A percentile compares a stretch with the other conserved stretches of the same genome.
These are phyloP conservation scores for Candida glucosophila DNA, from an alignment of 1,139 yeast species.

Conservation along the genomic window DNA sequence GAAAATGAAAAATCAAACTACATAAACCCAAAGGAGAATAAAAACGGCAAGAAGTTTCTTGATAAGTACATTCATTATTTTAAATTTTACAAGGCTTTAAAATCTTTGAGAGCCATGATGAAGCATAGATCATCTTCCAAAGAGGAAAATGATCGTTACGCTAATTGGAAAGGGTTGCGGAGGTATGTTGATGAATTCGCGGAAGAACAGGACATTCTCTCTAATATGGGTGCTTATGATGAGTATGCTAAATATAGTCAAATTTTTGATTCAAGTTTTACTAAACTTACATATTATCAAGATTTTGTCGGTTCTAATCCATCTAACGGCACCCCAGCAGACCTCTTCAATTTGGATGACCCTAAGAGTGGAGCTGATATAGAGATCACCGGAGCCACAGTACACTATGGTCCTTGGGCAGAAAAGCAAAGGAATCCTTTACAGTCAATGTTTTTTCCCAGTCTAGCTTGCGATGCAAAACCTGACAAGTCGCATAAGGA, in stretches of 20 bases:
- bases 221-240: constrained; percentile 26
- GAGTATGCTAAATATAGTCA: constrained; percentile 84
- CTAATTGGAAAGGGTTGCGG: constrained; percentile 34
- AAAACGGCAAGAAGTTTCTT: neutral
- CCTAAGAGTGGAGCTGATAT: constrained; percentile 67
- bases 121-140: constrained; percentile 3
- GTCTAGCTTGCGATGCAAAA: constrained; percentile 48
- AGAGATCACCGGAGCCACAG: constrained; percentile 50
- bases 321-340: neutral
- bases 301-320: constrained; percentile 68
- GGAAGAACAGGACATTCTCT: constrained; percentile 23
- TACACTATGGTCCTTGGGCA: constrained; percentile 94
- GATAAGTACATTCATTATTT: too few relatives aligned
- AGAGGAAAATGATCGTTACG: constrained; percentile 5
- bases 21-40: neutral
- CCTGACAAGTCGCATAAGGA: constrained; percentile 28
- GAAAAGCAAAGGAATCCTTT: constrained; percentile 70
- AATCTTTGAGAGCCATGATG: constrained; percentile 2
- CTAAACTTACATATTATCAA: constrained; percentile 50
- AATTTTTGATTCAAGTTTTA: constrained; percentile 53
- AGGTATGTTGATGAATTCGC: constrained; percentile 32
- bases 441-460: constrained; percentile 63
- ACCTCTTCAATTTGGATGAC: constrained; percentile 1
- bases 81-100: constrained; percentile 16
- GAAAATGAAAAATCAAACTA: too few relatives aligned